phyloP scores from a whole-genome alignment of 2,329 filamentous ascomycete species.

The Tricladium varicosporioides region DNA sequence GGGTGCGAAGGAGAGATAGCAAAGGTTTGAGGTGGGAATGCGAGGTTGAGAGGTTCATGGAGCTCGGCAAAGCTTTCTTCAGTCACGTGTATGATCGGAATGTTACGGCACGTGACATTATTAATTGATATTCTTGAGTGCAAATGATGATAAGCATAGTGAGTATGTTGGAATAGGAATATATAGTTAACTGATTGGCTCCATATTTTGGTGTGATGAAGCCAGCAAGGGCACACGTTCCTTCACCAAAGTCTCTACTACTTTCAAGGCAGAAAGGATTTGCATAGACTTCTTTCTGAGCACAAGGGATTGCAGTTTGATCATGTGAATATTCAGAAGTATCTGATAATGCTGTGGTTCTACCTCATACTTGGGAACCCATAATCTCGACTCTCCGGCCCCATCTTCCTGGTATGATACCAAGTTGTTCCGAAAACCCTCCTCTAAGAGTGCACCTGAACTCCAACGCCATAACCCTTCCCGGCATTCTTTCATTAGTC shows the following conservation, averaged over 20 bases:
- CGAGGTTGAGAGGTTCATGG: slow-evolving; percentile 4
- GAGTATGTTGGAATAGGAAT: too few species aligned
- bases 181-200: too few species aligned
- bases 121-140: background rate
- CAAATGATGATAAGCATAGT: too few species aligned
- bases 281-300: too few species aligned
- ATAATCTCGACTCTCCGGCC: slow-evolving; percentile 10
- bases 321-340: background rate
- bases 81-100: slow-evolving; percentile 5
- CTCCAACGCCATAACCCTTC: slow-evolving; percentile 29
- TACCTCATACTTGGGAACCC: slow-evolving; percentile 10
- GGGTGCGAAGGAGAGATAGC: slow-evolving; percentile 23
- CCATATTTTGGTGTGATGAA: too few species aligned
- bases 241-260: too few species aligned
- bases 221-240: too few species aligned
- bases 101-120: background rate
- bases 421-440: slow-evolving; percentile 3
- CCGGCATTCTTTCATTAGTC: slow-evolving; percentile 14
- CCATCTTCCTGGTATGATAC: slow-evolving; percentile 1
- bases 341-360: slow-evolving; percentile 7
- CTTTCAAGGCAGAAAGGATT: too few species aligned
- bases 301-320: background rate
- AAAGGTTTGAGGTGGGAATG: slow-evolving; percentile 17
- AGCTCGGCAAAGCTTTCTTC: slow-evolving; percentile 10
- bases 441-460: slow-evolving; percentile 16